These are phyloP conservation scores for Alternaria alternata DNA, from an alignment of 2,329 filamentous ascomycete genomes.

Conservation along the genomic window DNA sequence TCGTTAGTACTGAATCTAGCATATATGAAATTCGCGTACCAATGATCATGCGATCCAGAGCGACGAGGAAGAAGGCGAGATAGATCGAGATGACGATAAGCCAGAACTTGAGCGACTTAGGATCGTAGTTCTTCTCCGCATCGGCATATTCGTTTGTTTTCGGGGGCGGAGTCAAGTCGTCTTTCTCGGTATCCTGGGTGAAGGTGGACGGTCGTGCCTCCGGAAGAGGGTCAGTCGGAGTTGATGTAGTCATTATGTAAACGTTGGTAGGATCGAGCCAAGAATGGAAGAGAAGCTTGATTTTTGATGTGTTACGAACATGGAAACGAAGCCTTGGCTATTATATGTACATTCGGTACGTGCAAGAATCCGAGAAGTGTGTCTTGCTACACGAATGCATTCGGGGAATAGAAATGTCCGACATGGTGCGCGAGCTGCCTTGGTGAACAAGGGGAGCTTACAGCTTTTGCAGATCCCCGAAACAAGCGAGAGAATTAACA, in stretches of 20 bases:
- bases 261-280: neutral
- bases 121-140: conserved; percentile 34
- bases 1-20: neutral
- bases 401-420: conserved; percentile 14
- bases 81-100: conserved; percentile 36
- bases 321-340: neutral
- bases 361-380: neutral
- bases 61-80: conserved; percentile 37
- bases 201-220: neutral
- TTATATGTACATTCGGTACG: neutral
- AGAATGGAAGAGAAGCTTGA: neutral
- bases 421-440: neutral
- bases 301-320: neutral
- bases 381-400: neutral
- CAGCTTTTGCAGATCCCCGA: neutral
- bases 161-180: neutral
- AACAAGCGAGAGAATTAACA: neutral
- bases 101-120: conserved; percentile 34
- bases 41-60: conserved; percentile 32
- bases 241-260: neutral
- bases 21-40: neutral
- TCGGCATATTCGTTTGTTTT: conserved; percentile 15
- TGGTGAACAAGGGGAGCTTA: neutral
- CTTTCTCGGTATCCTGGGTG: neutral
- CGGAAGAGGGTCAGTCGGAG: neutral